Conservation (phyloP, 108 stramenopile genomes). For the Bacterosira constricta region DNA sequence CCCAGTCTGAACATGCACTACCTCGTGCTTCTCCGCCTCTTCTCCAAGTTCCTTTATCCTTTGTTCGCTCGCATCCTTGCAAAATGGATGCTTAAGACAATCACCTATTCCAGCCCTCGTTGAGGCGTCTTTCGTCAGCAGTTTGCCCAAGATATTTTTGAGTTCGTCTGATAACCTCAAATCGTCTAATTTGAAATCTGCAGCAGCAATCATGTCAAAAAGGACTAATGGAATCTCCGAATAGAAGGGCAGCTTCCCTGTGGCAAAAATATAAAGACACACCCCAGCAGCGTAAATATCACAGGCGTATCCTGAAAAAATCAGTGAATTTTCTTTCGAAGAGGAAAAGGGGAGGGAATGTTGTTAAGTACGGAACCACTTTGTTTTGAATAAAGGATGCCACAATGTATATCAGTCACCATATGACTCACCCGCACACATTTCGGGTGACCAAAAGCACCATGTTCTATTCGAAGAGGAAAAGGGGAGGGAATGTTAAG, state of each 20-base stretch:
- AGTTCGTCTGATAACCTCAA: slow-evolving; percentile 56
- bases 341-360: not conserved
- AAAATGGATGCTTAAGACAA: slow-evolving; percentile 76
- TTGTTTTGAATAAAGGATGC: not conserved
- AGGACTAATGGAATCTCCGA: slow-evolving; percentile 66
- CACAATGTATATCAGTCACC: not conserved
- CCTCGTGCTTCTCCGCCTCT: slow-evolving; percentile 3
- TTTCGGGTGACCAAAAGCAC: slow-evolving; percentile 87
- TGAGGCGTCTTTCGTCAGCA: slow-evolving; percentile 67
- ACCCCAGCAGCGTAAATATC: slow-evolving; percentile 87
- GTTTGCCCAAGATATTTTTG: slow-evolving; percentile 53
- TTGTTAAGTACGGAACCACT: not conserved
- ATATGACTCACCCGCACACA: slow-evolving; percentile 65
- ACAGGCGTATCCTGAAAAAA: slow-evolving; percentile 84
- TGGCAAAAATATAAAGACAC: slow-evolving; percentile 82
- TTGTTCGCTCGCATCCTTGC: slow-evolving; percentile 55
- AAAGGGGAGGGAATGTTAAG: not conserved
- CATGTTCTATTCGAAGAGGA: slow-evolving; percentile 50
- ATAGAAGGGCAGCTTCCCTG: slow-evolving; percentile 83
- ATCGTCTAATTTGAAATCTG: slow-evolving; percentile 47
- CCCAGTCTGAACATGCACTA: not conserved
- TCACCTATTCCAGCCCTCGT: slow-evolving; percentile 82
- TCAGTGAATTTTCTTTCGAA: not conserved
- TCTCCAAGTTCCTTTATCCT: slow-evolving; percentile 44
- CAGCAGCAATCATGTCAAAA: slow-evolving; percentile 61